Base-by-base conservation (phyloP, 176 grass and related monocot species). In the Canna indica region DNA sequence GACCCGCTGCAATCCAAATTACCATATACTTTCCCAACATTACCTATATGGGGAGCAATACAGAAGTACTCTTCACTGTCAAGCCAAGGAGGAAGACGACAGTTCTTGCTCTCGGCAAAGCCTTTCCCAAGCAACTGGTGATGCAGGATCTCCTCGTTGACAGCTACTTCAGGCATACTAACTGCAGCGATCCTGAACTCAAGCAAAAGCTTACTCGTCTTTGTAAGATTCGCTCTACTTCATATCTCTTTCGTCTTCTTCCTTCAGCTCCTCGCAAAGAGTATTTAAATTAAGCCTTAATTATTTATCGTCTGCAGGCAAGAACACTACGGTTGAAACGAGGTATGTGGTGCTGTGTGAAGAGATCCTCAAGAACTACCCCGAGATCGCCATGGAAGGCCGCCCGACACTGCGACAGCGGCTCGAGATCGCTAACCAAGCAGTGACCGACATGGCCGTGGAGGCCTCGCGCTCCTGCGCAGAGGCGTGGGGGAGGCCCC, bases 301-400 rank as follows among this genome's bases (percentile, higher is more conserved):
- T 41, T 29, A 63, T 32, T 78, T 10, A 17, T 24, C 31, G 57
- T 34, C 8, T 41, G 12, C 73, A 96, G 92, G 92, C 79, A 91
- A 72, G 74, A 96, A 73, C 30, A 91, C 92, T 1, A 91, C 85
- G 14, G 92, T 91, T 71, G 91, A 79, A 80, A 88, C 85, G 71
- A 86, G 92, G 71, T 96, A 88, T 62, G 88, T 83, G 25, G 88
- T 96, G 52, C 89, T 96, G 88, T 89, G 85, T 4, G 86, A 86
- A 73, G 91, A 86, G 77, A 74, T 96, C 71, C 81, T 91, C 10
- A 79, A 86, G 22, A 83, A 86, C 59, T 85, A 96, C 48, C 88
- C 92, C 33, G 92, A 96, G 77, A 76, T 96, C 0, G 90, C 85
- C 36, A 75, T 31, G 3, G 88, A 96, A 69, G 88, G 92, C 65